Conservation (phyloP, 225 moss, liverwort and hornwort species). For the Pseudisothecium myosuroides region DNA sequence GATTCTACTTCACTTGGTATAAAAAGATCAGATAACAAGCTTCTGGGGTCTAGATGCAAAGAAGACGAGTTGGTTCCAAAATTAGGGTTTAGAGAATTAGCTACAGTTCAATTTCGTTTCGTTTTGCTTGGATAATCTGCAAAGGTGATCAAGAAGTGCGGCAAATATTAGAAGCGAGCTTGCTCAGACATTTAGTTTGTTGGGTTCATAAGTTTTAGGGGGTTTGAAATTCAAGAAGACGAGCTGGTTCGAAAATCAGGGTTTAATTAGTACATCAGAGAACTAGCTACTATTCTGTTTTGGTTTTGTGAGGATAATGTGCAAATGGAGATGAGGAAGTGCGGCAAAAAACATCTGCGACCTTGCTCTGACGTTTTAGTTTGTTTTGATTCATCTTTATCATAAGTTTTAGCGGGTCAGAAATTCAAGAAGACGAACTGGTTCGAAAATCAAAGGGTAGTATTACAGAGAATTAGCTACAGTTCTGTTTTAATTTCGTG, state of each 20-base stretch:
- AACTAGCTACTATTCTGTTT: neutral
- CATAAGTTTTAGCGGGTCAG: neutral
- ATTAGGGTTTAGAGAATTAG: neutral
- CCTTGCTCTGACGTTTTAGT: neutral
- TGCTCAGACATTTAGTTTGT: neutral
- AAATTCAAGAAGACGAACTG: neutral
- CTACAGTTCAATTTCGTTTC: neutral
- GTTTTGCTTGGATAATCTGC: neutral
- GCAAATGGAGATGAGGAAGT: neutral
- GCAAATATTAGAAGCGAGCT: neutral
- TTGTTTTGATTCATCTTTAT: neutral
- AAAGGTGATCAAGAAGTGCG: neutral
- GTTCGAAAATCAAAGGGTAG: neutral
- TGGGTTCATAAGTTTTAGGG: no score
- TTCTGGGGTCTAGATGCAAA: neutral
- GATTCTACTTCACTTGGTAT: neutral
- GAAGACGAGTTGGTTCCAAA: neutral
- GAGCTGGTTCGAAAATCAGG: neutral
- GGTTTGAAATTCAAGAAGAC: neutral
- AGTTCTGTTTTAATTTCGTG: neutral
- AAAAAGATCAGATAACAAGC: neutral
- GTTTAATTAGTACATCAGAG: neutral
- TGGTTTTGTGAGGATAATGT: neutral
- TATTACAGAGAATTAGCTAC: neutral
- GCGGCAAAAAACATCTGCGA: neutral